These are phyloP conservation scores for Ogataea paraovalis DNA, from an alignment of 805 yeast species.

Conservation along the genomic window DNA sequence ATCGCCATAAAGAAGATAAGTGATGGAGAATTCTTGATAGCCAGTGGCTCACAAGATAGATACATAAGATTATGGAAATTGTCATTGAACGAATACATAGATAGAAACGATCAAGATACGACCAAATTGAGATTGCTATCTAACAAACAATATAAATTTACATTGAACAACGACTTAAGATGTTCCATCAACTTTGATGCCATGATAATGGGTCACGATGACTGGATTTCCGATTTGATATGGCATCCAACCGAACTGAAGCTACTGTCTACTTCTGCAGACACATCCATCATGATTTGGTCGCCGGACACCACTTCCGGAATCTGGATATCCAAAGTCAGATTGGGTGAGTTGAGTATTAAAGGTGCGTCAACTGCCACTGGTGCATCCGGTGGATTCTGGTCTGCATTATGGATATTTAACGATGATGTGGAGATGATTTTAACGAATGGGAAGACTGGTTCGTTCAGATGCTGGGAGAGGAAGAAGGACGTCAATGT, in stretches of 20 bases:
- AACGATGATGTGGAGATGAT: constrained; percentile 43
- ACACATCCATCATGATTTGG: constrained; percentile 92
- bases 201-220: constrained; percentile 95
- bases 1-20: constrained; percentile 53
- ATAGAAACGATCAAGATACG: constrained; percentile 53
- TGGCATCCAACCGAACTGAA: constrained; percentile 72
- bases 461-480: constrained; percentile 84
- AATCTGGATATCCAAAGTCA: constrained; percentile 76
- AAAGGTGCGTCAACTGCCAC: constrained; percentile 99
- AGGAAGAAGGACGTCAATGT: not conserved
- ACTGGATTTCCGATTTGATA: constrained; percentile 82
- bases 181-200: constrained; percentile 83
- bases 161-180: constrained; percentile 25
- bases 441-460: constrained; percentile 85
- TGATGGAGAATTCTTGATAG: constrained; percentile 58
- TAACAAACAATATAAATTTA: constrained; percentile 69
- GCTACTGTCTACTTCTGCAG: constrained; percentile 84
- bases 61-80: constrained; percentile 89
- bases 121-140: constrained; percentile 51
- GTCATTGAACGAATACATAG: constrained; percentile 49
- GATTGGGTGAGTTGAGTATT: constrained; percentile 89
- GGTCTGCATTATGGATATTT: constrained; percentile 66
- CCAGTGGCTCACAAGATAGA: constrained; percentile 90
- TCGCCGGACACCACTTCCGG: constrained; percentile 82
- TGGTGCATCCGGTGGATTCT: constrained; percentile 76